phyloP scores from a whole-genome alignment of 2,329 filamentous ascomycete genomes.

The Verticillium dahliae region DNA sequence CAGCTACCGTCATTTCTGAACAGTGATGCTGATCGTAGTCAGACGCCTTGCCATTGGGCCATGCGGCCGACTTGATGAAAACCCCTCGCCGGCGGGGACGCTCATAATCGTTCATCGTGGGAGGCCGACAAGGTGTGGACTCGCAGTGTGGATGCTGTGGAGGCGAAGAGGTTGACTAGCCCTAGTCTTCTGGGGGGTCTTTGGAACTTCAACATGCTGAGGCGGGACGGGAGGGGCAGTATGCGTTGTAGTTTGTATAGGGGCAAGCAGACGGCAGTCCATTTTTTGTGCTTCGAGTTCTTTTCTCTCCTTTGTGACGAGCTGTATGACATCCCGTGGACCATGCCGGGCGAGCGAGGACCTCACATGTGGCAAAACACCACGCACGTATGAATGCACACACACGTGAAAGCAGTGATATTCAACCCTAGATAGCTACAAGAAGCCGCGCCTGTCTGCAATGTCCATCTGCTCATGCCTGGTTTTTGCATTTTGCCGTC shows the following conservation, averaged over 20 bases:
- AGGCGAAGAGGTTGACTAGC: background rate
- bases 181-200: background rate
- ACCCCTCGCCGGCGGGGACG: background rate
- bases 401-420: background rate
- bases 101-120: background rate
- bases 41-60: conserved; percentile 36
- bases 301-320: too few species aligned
- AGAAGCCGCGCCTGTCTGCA: background rate
- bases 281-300: too few species aligned
- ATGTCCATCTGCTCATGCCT: background rate
- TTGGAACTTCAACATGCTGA: too few species aligned
- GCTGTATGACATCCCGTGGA: too few species aligned
- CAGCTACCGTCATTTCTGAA: background rate
- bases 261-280: too few species aligned
- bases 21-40: conserved; percentile 25
- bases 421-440: background rate
- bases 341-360: too few species aligned
- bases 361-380: background rate
- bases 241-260: too few species aligned
- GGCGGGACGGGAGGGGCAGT: too few species aligned
- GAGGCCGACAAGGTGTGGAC: background rate
- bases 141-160: background rate
- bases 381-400: background rate
- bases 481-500: background rate
- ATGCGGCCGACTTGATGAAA: conserved; percentile 7